phyloP scores from a whole-genome alignment of 768 basidiomycete species.

The Glaciozyma martinii region DNA sequence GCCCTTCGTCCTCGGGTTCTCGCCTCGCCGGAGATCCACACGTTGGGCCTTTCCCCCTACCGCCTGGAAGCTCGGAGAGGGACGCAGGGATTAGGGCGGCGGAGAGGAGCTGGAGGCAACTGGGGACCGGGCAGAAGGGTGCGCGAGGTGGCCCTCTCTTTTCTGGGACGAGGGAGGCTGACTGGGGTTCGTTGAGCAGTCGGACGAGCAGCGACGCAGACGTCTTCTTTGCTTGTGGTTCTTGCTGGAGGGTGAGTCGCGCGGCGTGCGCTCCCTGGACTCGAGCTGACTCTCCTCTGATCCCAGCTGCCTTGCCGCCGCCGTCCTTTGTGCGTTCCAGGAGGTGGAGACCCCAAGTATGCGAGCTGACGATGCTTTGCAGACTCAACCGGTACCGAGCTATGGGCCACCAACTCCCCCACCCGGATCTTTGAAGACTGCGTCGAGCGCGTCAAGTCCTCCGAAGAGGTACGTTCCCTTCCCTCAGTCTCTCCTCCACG shows the following conservation, averaged over 20 bases:
- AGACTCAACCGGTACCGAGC: conserved; percentile 19
- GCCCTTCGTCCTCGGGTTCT: neutral
- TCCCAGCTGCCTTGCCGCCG: neutral
- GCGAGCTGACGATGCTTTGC: too few relatives aligned
- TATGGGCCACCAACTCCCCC: conserved; percentile 20
- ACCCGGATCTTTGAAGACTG: conserved; percentile 29
- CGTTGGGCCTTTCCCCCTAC: conserved; percentile 26
- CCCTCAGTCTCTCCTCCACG: neutral
- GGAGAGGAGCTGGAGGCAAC: conserved; percentile 9
- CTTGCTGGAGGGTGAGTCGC: conserved; percentile 10
- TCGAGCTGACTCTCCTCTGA: neutral
- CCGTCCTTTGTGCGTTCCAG: neutral
- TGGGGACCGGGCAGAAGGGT: neutral
- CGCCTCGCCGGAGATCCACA: conserved; percentile 2
- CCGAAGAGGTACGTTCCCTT: conserved; percentile 6
- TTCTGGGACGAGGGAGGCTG: neutral
- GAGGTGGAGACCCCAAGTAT: too few relatives aligned
- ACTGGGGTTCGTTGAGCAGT: neutral
- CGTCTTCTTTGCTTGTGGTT: conserved; percentile 20
- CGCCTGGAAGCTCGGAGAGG: neutral
- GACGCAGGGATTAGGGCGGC: neutral
- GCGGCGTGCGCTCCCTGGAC: neutral
- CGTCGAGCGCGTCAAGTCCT: conserved; percentile 14
- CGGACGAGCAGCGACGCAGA: conserved; percentile 11
- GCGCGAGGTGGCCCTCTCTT: neutral